These are phyloP conservation scores for Besnoitia besnoiti DNA, from an alignment of 169 alveolate species.

Conservation along the genomic window DNA sequence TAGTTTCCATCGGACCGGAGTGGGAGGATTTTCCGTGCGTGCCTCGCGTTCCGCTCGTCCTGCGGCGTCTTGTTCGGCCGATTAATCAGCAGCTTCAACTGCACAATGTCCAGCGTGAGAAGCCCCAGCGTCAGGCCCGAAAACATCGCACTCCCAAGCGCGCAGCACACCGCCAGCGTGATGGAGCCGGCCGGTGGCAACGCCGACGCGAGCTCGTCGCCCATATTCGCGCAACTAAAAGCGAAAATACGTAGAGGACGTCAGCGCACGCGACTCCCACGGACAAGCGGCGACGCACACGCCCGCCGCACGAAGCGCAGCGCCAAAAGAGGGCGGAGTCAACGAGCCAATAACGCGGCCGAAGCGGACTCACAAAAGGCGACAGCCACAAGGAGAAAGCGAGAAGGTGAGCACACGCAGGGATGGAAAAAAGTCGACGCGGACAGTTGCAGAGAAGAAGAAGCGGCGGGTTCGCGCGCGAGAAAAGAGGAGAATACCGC, in stretches of 20 bases:
- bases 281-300: too few species aligned
- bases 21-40: conserved; percentile 78
- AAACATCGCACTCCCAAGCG: conserved; percentile 80
- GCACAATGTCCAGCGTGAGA: conserved; percentile 79
- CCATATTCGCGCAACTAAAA: conserved; percentile 8
- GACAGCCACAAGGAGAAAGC: too few species aligned
- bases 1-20: conserved; percentile 81
- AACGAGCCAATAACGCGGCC: too few species aligned
- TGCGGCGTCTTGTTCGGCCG: conserved; percentile 69
- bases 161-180: conserved; percentile 64
- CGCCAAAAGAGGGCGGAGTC: not conserved
- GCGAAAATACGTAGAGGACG: too few species aligned
- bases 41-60: conserved; percentile 66
- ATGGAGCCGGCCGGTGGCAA: conserved; percentile 58
- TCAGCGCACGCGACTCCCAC: too few species aligned
- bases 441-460: too few species aligned
- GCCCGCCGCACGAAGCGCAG: not conserved
- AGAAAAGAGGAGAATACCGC: too few species aligned
- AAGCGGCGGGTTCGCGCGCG: too few species aligned
- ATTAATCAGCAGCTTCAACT: conserved; percentile 76
- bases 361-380: too few species aligned
- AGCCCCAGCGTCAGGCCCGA: conserved; percentile 82
- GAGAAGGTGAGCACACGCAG: too few species aligned
- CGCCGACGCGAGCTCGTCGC: not conserved
- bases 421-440: too few species aligned